Evolutionary conservation across 2,329 filamentous ascomycete genomes (phyloP).

Genomic region (Calycina herbarum): DNA sequence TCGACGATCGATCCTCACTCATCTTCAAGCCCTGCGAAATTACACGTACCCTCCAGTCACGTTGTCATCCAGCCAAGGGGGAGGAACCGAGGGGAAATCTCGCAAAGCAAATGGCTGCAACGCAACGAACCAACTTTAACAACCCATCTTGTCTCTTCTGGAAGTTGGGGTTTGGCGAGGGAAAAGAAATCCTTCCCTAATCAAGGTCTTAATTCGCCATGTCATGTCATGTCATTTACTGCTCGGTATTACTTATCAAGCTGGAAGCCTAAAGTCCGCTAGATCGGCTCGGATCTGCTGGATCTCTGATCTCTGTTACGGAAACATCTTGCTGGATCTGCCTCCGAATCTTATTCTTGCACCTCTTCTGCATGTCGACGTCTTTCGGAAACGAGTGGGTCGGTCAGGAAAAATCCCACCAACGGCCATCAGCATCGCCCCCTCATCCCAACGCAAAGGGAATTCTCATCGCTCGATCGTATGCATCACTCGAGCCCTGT

Average conservation of each 20-base stretch:
- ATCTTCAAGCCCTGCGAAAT: constrained; percentile 4
- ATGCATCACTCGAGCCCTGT: constrained; percentile 22
- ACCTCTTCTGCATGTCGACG: constrained; percentile 2
- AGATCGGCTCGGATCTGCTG: constrained; percentile 1
- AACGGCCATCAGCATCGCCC: background rate
- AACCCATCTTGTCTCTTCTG: background rate
- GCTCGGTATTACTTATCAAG: background rate
- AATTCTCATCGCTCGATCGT: constrained; percentile 26
- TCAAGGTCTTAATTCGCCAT: background rate
- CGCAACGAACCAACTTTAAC: constrained; percentile 1
- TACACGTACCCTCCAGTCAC: constrained; percentile 4
- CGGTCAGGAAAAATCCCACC: constrained; percentile 5
- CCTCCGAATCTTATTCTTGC: constrained; percentile 4
- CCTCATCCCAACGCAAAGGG: constrained; percentile 14
- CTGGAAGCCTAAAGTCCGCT: background rate
- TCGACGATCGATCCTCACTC: constrained; percentile 6
- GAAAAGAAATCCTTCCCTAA: background rate
- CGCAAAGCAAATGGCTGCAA: background rate
- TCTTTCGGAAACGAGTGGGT: background rate
- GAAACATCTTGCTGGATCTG: constrained; percentile 5
- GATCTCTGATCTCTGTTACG: constrained; percentile 5
- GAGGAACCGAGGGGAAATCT: background rate
- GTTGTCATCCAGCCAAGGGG: background rate
- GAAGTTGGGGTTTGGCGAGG: background rate
- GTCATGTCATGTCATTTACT: background rate